A percentile compares a stretch with the other conserved stretches of the same genome.
phyloP scores from a whole-genome alignment of 805 yeast genomes.

The Wickerhamomyces ciferrii region DNA sequence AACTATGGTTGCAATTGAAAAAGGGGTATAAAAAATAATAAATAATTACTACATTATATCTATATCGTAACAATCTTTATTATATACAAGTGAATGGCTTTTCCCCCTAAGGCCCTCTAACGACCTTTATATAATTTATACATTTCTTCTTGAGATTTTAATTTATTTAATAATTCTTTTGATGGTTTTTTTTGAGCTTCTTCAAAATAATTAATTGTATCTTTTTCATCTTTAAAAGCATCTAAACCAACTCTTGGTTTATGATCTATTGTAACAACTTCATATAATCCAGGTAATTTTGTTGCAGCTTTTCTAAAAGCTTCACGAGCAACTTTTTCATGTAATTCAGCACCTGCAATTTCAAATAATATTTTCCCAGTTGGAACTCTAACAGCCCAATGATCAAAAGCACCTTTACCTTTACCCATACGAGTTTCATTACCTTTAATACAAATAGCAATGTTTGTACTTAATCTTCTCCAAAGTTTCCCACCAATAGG shows the following conservation, averaged over 20 bases:
- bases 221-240: slow-evolving; percentile 39
- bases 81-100: background rate
- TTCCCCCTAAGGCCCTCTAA: slow-evolving; percentile 22
- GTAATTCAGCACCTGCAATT: slow-evolving; percentile 67
- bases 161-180: slow-evolving; percentile 51
- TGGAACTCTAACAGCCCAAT: slow-evolving; percentile 95
- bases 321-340: slow-evolving; percentile 86
- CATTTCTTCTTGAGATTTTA: slow-evolving; percentile 43
- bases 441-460: slow-evolving; percentile 94
- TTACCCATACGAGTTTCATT: slow-evolving; percentile 99
- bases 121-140: slow-evolving; percentile 62
- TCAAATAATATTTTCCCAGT: slow-evolving; percentile 93
- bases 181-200: slow-evolving; percentile 56
- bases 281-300: slow-evolving; percentile 89
- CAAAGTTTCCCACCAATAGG: slow-evolving; percentile 70
- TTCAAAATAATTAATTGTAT: slow-evolving; percentile 47
- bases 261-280: slow-evolving; percentile 63
- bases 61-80: background rate
- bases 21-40: slow-evolving; percentile 1
- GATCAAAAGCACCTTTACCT: slow-evolving; percentile 96
- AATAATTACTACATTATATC: background rate
- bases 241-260: slow-evolving; percentile 70
- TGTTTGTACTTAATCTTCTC: slow-evolving; percentile 77
- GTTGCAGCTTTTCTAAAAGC: slow-evolving; percentile 86
- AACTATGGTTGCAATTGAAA: slow-evolving; percentile 73